Percentiles rank a stretch among this genome's conserved stretches.
Evolutionary conservation across 352 stramenopile species (phyloP).

Genomic region (Pythium vanterpoolii): DNA sequence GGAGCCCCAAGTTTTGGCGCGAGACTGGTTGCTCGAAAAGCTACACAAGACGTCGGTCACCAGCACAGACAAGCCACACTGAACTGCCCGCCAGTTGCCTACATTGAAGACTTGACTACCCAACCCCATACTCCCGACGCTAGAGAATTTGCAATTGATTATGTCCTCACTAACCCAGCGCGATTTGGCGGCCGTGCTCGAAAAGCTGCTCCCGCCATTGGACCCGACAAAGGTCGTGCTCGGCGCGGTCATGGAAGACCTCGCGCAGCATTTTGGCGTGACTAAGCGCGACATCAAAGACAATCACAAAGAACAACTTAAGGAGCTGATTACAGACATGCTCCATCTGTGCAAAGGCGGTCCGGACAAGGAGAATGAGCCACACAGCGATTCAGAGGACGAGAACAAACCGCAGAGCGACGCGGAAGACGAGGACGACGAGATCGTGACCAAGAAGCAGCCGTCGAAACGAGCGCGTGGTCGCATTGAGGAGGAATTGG

Average conservation of each 20-base stretch:
- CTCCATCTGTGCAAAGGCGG: constrained; percentile 32
- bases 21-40: constrained; percentile 9
- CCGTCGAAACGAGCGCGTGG: constrained; percentile 11
- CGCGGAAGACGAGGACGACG: constrained; percentile 21
- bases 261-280: constrained; percentile 51
- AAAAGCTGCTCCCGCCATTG: constrained; percentile 54
- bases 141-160: not conserved
- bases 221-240: constrained; percentile 49
- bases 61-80: not conserved
- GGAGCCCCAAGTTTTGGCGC: constrained; percentile 7
- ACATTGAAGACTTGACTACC: not conserved
- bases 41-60: not conserved
- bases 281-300: constrained; percentile 38
- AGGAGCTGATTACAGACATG: constrained; percentile 45
- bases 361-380: constrained; percentile 30
- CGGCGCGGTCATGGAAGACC: constrained; percentile 40
- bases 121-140: not conserved
- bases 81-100: not conserved
- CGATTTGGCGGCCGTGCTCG: constrained; percentile 35
- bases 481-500: constrained; percentile 26
- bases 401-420: too few species aligned
- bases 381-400: constrained; percentile 9
- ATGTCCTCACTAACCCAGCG: constrained; percentile 24
- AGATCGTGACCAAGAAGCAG: not conserved
- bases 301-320: constrained; percentile 45